phyloP scores from a whole-genome alignment of 2,329 filamentous ascomycete species.

The Pezicula neosporulosa region DNA sequence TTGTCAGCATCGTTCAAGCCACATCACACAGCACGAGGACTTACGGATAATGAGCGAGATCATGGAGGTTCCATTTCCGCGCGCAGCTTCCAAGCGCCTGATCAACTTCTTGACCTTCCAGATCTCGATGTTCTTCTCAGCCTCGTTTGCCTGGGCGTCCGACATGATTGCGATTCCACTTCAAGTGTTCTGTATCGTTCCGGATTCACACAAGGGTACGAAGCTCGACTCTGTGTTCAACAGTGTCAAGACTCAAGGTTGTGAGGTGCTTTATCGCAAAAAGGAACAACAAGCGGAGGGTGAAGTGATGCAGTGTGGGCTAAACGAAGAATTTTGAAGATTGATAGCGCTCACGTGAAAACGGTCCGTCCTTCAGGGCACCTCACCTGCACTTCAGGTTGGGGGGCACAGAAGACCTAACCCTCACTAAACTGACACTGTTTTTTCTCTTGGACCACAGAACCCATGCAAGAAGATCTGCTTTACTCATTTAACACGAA shows the following conservation, averaged over 20 bases:
- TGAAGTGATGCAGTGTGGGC: too few species aligned
- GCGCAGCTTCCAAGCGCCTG: constrained; percentile 93
- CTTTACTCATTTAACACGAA: too few species aligned
- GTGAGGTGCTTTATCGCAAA: too few species aligned
- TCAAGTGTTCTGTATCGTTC: constrained; percentile 13
- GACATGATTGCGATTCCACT: constrained; percentile 64
- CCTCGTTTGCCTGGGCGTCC: constrained; percentile 82
- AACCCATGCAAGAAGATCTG: too few species aligned
- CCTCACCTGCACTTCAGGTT: too few species aligned
- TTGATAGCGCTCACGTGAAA: too few species aligned
- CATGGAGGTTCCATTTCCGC: constrained; percentile 99
- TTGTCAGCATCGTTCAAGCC: constrained; percentile 18
- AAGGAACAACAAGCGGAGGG: too few species aligned
- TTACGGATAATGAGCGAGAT: constrained; percentile 98
- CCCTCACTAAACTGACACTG: too few species aligned
- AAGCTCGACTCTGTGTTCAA: constrained; percentile 18
- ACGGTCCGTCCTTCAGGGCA: too few species aligned
- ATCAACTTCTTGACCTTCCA: constrained; percentile 99
- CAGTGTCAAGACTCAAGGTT: constrained; percentile 11
- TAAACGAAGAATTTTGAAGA: too few species aligned
- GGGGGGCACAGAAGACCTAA: too few species aligned
- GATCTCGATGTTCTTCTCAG: constrained; percentile 93
- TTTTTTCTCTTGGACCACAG: too few species aligned
- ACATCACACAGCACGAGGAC: constrained; percentile 28
- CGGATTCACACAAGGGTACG: constrained; percentile 12